Conservation (phyloP, 768 basidiomycete species). For the Lenzites betulinus region DNA sequence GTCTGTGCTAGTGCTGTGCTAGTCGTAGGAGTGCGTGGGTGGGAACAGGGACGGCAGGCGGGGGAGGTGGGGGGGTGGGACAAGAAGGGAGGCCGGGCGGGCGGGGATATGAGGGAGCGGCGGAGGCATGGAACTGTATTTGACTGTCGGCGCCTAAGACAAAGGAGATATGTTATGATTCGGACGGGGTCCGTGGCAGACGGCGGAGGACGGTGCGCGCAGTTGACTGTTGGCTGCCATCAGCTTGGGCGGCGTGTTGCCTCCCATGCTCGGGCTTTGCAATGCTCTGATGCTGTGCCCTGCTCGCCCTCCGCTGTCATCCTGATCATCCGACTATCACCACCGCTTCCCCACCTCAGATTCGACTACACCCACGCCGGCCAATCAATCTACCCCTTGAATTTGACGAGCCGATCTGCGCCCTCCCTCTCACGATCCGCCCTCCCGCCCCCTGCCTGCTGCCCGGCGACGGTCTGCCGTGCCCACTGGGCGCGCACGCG, state of each 20-base stretch:
- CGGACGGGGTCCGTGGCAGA: constrained; percentile 1
- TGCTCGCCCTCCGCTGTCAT: background rate
- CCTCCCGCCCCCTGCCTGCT: background rate
- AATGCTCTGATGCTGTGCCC: constrained; percentile 16
- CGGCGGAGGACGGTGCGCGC: background rate
- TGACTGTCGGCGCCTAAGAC: constrained; percentile 20
- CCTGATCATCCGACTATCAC: constrained; percentile 10
- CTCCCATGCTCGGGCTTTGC: constrained; percentile 8
- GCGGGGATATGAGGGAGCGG: constrained; percentile 15
- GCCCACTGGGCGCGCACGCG: background rate
- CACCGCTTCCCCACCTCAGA: background rate
- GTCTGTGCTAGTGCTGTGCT: background rate
- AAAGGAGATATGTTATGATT: constrained; percentile 14
- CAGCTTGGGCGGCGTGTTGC: constrained; percentile 18
- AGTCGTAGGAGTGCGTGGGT: background rate
- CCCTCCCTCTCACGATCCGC: constrained; percentile 12
- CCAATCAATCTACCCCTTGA: constrained; percentile 11
- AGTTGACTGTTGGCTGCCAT: constrained; percentile 12
- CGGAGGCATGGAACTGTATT: constrained; percentile 19
- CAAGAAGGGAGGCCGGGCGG: background rate
- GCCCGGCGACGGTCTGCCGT: background rate
- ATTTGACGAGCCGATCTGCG: constrained; percentile 20
- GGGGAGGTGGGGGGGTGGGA: background rate
- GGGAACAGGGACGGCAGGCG: constrained; percentile 1
- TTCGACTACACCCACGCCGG: background rate